Base-by-base conservation (phyloP, 345 rosid genomes). In the Clarkia xantiana region DNA sequence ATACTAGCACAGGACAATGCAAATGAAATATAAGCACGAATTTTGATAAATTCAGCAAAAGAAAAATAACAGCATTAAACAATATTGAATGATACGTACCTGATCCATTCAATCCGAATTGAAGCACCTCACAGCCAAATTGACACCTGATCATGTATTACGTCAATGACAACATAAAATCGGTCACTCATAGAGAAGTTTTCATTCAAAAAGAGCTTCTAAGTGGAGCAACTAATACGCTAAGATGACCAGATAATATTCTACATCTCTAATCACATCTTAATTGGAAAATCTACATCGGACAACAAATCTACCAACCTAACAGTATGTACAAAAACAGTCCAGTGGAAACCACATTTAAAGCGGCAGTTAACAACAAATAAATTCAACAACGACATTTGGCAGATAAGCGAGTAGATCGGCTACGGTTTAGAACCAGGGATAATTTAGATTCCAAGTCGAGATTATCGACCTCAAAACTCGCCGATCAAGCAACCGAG, bases 1-100 rank as follows among this genome's bases (percentile, higher is more conserved):
- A 45, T 86, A 91, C 98, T 91, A 29, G 9, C 36, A 29, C 9
- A 70, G 43, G 63, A 54, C 43, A 55, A 23, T 4, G 16, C 43
- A 40, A 47, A 45, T 49, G 15, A 11, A 40, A 12, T n/a, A 42
- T 45, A 57, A 42, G 4, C 51, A 15, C 9, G 3, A 12, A 11
- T 16, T 42, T 11, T 25, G 18, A 38, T 11, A 22, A 38, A 40
- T 10, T 14, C n/a, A 11, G 18, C 9, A 34, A 36, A 25, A 29
- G 36, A 29, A 29, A 10, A 10, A 29, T 29, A 29, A 29, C 36
- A 29, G 5, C 36, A 29, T 29, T 29, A 29, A 29, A 29, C 36
- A 7, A 29, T 2, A 29, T 10, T 29, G 36, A 5, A 10, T 29
- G 36, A 29, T 29, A 29, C 5, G 36, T 29, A 29, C 36, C 36